These are phyloP conservation scores for Ilyonectria sp. DNA, from an alignment of 2,329 filamentous ascomycete species.

Conservation along the genomic window DNA sequence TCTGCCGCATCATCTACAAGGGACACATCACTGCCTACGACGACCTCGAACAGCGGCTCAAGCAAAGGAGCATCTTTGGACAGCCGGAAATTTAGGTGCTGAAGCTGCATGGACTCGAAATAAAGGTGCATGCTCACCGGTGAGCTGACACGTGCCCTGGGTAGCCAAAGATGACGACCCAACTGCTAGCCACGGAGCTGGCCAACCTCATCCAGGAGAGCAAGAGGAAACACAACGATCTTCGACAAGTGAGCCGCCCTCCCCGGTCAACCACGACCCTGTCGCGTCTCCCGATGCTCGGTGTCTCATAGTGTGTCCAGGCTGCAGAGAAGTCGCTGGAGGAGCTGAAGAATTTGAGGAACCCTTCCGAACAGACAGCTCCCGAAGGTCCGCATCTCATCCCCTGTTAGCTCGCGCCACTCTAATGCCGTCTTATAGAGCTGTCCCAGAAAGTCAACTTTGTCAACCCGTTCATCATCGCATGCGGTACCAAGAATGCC, in stretches of 20 bases:
- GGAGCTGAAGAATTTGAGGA: conserved; percentile 77
- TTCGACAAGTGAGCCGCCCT: conserved; percentile 77
- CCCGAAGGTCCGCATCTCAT: conserved; percentile 52
- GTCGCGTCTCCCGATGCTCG: not conserved
- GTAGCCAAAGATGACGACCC: conserved; percentile 82
- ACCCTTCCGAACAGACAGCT: conserved; percentile 56
- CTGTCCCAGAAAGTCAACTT: conserved; percentile 86
- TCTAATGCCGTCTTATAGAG: conserved; percentile 68
- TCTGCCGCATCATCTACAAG: conserved; percentile 50
- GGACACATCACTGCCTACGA: conserved; percentile 49
- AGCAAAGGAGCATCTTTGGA: conserved; percentile 36
- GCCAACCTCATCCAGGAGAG: conserved; percentile 94
- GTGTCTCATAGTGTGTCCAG: conserved; percentile 58
- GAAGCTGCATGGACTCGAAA: conserved; percentile 48
- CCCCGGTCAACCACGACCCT: not conserved
- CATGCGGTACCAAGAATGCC: conserved; percentile 89
- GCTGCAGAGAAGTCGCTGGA: conserved; percentile 94
- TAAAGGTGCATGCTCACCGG: conserved; percentile 41
- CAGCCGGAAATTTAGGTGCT: conserved; percentile 28
- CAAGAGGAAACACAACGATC: conserved; percentile 92
- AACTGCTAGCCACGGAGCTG: conserved; percentile 90
- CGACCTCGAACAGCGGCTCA: conserved; percentile 33
- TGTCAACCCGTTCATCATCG: conserved; percentile 93
- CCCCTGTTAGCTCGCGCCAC: conserved; percentile 29
- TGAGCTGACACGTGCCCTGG: conserved; percentile 42